Conservation (phyloP, 1,284 basidiomycete genomes). For the Malassezia vespertilionis region DNA sequence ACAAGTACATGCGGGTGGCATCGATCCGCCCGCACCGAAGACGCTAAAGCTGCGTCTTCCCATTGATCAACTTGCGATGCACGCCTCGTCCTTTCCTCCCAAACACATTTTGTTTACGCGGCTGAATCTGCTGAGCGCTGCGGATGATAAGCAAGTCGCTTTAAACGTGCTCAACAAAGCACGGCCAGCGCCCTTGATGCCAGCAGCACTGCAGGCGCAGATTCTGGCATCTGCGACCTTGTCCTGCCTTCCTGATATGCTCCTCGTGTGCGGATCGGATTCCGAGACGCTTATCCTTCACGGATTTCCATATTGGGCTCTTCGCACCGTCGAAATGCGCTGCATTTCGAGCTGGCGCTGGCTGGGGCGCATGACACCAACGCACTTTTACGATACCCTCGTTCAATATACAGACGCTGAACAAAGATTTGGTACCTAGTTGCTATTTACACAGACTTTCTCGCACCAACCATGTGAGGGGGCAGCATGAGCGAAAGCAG, state of each 20-base stretch:
- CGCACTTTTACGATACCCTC: slow-evolving; percentile 15
- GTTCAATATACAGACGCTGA: slow-evolving; percentile 3
- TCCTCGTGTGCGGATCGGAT: slow-evolving; percentile 4
- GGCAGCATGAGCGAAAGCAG: slow-evolving; percentile 18
- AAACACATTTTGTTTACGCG: background rate
- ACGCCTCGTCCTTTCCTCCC: no score
- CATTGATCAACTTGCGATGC: no score
- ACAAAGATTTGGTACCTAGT: slow-evolving; percentile 14
- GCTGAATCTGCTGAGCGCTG: slow-evolving; percentile 6
- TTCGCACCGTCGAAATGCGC: slow-evolving; percentile 5
- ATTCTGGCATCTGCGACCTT: background rate
- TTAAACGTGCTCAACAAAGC: no score
- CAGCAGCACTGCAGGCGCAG: background rate
- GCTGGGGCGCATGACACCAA: slow-evolving; percentile 1
- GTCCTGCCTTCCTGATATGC: slow-evolving; percentile 4
- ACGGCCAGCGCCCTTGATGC: background rate
- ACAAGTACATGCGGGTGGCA: background rate
- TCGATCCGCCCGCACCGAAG: no score
- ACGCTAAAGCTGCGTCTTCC: background rate
- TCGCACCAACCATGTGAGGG: background rate
- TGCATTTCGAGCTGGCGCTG: background rate
- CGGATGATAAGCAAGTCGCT: slow-evolving; percentile 15
- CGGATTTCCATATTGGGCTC: slow-evolving; percentile 12
- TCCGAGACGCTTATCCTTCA: background rate
- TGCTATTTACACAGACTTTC: background rate